These are phyloP conservation scores for Colletotrichum melonis DNA, from an alignment of 2,329 filamentous ascomycete species.

Conservation along the genomic window DNA sequence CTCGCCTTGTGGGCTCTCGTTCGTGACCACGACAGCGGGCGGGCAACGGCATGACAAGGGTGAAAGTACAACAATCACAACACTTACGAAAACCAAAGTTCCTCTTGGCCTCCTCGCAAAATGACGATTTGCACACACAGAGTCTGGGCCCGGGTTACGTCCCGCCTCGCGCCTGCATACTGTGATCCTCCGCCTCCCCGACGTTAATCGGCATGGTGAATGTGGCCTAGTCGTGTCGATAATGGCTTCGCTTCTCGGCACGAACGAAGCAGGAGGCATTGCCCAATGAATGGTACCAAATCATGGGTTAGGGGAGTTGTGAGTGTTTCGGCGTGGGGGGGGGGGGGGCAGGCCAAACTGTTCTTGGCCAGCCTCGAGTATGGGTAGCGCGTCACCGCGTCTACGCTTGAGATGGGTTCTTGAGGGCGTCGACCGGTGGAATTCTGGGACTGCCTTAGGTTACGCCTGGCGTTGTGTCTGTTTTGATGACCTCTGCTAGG, in stretches of 20 bases:
- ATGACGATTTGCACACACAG: background rate
- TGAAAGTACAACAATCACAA: background rate
- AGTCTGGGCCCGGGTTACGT: background rate
- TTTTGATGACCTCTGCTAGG: background rate
- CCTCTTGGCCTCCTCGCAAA: background rate
- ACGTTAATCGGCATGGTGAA: background rate
- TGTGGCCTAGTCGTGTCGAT: background rate
- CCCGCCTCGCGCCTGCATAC: background rate
- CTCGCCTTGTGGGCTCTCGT: too few species aligned
- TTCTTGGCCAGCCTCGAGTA: background rate
- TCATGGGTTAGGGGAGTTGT: slow-evolving; percentile 18
- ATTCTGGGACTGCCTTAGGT: background rate
- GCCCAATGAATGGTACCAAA: background rate
- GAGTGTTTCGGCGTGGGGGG: background rate
- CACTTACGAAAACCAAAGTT: background rate
- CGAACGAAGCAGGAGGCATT: background rate
- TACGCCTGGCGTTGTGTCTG: background rate
- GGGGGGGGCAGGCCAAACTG: background rate
- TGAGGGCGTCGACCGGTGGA: background rate
- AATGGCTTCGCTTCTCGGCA: background rate
- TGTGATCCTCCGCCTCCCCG: too few species aligned
- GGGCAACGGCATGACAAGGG: background rate
- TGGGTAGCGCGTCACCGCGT: background rate
- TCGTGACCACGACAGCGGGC: background rate
- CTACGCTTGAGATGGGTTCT: background rate